Conservation (phyloP, 2,329 filamentous ascomycete genomes). For the Penicillium fuscoglaucum region DNA sequence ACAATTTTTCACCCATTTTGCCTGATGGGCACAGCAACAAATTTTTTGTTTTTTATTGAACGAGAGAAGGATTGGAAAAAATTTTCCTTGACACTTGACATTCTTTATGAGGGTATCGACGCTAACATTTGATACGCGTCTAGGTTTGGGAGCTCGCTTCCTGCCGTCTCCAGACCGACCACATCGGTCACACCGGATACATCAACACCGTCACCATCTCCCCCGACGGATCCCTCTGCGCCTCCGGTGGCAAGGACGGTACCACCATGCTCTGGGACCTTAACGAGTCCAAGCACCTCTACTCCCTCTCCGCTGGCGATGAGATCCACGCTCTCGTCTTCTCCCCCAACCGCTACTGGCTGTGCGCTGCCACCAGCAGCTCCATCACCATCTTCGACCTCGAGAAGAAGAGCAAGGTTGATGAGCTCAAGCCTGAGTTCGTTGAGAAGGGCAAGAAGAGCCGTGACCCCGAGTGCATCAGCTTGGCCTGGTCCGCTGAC, state of each 20-base stretch:
- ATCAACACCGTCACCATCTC: constrained; percentile 99
- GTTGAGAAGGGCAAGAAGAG: constrained; percentile 96
- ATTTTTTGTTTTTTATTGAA: constrained; percentile 19
- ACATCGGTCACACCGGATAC: constrained; percentile 99
- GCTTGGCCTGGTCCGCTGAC: constrained; percentile 95
- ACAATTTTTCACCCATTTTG: constrained; percentile 79
- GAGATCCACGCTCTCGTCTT: constrained; percentile 99
- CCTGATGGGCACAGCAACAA: constrained; percentile 40
- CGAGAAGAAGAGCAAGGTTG: constrained; percentile 99
- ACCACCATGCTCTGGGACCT: constrained; percentile 99
- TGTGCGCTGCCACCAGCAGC: constrained; percentile 94
- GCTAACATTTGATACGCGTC: constrained; percentile 24
- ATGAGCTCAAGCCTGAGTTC: constrained; percentile 99
- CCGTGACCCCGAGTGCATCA: constrained; percentile 97
- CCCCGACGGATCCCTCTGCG: constrained; percentile 97
- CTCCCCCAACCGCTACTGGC: constrained; percentile 99
- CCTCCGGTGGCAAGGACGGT: constrained; percentile 98
- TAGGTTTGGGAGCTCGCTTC: constrained; percentile 99
- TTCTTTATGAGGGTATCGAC: constrained; percentile 10
- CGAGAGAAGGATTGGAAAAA: constrained; percentile 18
- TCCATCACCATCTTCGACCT: constrained; percentile 99
- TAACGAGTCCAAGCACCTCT: constrained; percentile 99
- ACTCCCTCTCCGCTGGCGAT: constrained; percentile 98
- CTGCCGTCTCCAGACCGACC: constrained; percentile 99
- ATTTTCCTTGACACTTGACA: constrained; percentile 9